Evolutionary conservation across 2,329 filamentous ascomycete species (phyloP), one percentile per base, ranked within the genome.

Genomic region (Calonectria fujianensis): DNA sequence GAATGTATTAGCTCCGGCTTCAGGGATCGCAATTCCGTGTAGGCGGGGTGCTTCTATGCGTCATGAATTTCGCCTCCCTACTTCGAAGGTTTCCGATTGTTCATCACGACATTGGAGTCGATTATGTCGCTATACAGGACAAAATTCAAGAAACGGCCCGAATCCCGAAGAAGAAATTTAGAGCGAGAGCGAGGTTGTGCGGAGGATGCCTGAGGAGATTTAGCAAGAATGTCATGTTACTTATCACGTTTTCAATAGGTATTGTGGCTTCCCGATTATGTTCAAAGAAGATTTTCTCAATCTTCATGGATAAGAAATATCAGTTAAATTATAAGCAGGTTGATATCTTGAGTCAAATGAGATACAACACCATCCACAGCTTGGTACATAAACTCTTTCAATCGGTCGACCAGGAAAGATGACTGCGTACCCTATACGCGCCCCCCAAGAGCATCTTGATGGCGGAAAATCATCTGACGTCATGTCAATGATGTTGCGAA

Each of bases 171-270:
- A 48, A 48, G 45, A 10, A 48, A 8, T 11, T 4, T 2, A 4
- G 1, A 13, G 13, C 45, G 45, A 48, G n/a, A 48, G 32, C 7
- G 9, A 48, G 2, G n/a, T 9, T 24, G 4, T 20, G 45, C 5
- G 9, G 3, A 13, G 1, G n/a, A 48, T 13, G 18, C 41, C 5
- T 4, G 18, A 18, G 0, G 8, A 7, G 16, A 41, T 41, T 8
- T 1, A 20, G 39, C 6, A 4, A 41, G 16, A 41, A 41, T 41
- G 13, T 41, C 4, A 7, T 20, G 16, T 7, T 7, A 7, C 1
- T 1, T 16, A 1, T 4, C 7, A 1, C 0, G 8, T 45, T 41
- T 6, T 45, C 18, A n/a, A 2, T 1, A 1, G 8, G 10, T n/a
- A 2, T 20, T 18, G 6, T 3, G 7, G 2, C n/a, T 2, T 10